phyloP scores from a whole-genome alignment of 495 filamentous ascomycete species.

The Penicillium silybi region DNA sequence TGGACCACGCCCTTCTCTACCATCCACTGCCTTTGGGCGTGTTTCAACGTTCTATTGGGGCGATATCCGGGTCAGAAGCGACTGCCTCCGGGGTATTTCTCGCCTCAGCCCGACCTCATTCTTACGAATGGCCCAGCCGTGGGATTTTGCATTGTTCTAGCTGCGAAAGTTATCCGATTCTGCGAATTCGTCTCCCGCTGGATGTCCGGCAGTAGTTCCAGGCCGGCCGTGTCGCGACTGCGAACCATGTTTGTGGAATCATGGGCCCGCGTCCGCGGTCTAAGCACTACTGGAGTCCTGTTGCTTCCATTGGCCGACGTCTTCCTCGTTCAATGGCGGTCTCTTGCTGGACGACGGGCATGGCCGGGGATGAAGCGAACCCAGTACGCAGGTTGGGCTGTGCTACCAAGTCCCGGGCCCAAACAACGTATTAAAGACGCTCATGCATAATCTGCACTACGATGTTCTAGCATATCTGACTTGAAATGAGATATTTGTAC shows the following conservation, averaged over 20 bases:
- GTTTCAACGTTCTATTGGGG: conserved; percentile 41
- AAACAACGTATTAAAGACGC: neutral
- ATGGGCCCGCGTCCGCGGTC: conserved; percentile 74
- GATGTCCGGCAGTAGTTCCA: conserved; percentile 2
- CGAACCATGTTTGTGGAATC: conserved; percentile 83
- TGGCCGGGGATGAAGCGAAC: conserved; percentile 42
- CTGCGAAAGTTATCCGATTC: conserved; percentile 64
- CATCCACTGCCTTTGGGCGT: conserved; percentile 52
- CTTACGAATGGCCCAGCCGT: conserved; percentile 88
- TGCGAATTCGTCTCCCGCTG: conserved; percentile 22
- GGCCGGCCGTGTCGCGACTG: conserved; percentile 43
- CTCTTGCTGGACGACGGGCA: conserved; percentile 44
- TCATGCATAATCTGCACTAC: neutral
- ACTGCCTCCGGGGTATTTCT: conserved; percentile 16
- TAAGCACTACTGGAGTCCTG: conserved; percentile 79
- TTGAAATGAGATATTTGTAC: neutral
- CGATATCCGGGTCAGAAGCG: conserved; percentile 26
- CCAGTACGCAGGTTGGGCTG: conserved; percentile 42
- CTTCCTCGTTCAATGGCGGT: conserved; percentile 74
- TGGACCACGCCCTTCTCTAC: conserved; percentile 61
- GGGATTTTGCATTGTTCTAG: conserved; percentile 71
- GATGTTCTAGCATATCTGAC: neutral
- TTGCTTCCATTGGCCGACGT: conserved; percentile 62
- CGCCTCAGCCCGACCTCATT: conserved; percentile 63
- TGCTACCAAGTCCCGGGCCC: conserved; percentile 27